phyloP scores from a whole-genome alignment of 306 rosid genomes.

The Nissolia schottii region DNA sequence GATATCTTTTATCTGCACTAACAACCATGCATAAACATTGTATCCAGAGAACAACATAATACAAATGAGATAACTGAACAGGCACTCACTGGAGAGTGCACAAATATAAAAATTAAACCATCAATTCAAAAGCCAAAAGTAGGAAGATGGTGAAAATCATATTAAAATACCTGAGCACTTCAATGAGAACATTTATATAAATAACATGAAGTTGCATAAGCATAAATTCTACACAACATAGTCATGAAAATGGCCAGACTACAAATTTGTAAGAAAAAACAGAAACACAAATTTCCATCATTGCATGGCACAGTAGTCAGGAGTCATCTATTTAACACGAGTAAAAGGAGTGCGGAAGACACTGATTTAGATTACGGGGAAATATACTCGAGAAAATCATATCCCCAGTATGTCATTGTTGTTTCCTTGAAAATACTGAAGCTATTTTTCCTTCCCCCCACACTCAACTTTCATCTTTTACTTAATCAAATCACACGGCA shows the following conservation, averaged over 20 bases:
- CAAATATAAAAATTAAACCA: background rate
- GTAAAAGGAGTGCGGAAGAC: background rate
- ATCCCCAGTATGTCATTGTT: background rate
- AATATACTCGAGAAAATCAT: background rate
- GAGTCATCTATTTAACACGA: background rate
- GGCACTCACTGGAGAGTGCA: background rate
- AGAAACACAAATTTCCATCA: background rate
- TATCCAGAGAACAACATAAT: background rate
- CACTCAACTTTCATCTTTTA: background rate
- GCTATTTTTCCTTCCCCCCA: background rate
- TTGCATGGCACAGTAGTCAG: constrained; percentile 1
- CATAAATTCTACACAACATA: background rate
- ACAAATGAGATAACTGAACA: background rate
- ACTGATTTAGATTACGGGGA: background rate
- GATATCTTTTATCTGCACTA: constrained; percentile 54
- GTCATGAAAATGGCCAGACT: background rate
- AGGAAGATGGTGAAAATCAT: background rate
- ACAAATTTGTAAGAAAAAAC: background rate
- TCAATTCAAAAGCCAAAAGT: constrained; percentile 12
- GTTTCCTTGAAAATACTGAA: background rate
- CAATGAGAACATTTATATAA: background rate
- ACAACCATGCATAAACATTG: constrained; percentile 16
- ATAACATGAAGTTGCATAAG: background rate
- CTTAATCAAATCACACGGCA: background rate
- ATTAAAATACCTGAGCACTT: background rate